These are phyloP conservation scores for Kernera saxatilis DNA, from an alignment of 345 rosid genomes.

Conservation along the genomic window DNA sequence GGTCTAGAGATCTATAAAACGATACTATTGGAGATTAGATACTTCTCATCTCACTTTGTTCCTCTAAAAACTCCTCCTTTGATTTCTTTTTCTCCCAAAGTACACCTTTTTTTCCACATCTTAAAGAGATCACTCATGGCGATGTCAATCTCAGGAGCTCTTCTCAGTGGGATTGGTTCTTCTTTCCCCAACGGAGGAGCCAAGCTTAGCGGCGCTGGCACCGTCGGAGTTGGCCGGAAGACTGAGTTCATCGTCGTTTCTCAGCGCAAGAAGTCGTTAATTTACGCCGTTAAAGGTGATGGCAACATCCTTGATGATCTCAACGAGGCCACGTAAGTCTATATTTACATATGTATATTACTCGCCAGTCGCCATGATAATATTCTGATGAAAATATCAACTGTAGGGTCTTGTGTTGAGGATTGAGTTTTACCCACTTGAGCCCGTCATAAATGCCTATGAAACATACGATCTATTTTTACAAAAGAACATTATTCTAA, in stretches of 20 bases:
- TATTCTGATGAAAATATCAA: neutral
- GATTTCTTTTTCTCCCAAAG: neutral
- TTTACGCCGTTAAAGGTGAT: constrained; percentile 17
- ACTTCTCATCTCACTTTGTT: constrained; percentile 11
- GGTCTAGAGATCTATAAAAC: constrained; percentile 10
- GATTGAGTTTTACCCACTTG: neutral
- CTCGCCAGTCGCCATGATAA: too few species aligned
- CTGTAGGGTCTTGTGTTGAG: too few species aligned
- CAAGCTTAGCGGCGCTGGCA: neutral
- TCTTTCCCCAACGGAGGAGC: constrained; percentile 1
- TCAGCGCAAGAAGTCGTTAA: constrained; percentile 25
- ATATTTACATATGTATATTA: too few species aligned
- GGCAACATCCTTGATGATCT: constrained; percentile 26
- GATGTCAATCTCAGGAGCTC: constrained; percentile 26
- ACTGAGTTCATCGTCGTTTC: neutral
- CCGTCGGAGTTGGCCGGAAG: constrained; percentile 11
- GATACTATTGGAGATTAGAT: neutral
- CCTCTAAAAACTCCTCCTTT: neutral
- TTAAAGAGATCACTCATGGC: neutral
- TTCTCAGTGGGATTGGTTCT: constrained; percentile 12
- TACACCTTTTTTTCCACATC: neutral
- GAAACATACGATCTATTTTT: neutral
- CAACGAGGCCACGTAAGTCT: constrained; percentile 24
- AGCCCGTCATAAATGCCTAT: neutral
- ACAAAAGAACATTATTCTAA: neutral